Percentiles rank a stretch among this genome's conserved stretches.
phyloP scores from a whole-genome alignment of 331 rosid species.

The Telfairia occidentalis region DNA sequence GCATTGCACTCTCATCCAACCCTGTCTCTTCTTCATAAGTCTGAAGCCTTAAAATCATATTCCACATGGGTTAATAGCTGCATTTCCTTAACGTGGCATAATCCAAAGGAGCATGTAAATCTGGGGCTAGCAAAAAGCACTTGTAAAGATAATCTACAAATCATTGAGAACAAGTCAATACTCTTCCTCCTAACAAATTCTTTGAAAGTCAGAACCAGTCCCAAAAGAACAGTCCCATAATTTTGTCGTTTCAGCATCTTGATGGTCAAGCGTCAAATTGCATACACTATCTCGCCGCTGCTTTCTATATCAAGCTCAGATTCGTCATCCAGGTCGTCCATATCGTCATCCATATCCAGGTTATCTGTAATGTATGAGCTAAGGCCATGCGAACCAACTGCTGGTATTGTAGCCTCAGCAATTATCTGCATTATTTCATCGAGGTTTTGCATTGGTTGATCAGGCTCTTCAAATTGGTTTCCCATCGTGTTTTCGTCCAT shows the following conservation, averaged over 20 bases:
- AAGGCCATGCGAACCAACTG: conserved; percentile 46
- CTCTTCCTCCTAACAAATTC: conserved; percentile 8
- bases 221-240: conserved; percentile 8
- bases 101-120: conserved; percentile 8
- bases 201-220: conserved; percentile 12
- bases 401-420: conserved; percentile 85
- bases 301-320: conserved; percentile 88
- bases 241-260: background rate
- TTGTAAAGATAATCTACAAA: conserved; percentile 14
- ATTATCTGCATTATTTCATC: conserved; percentile 86
- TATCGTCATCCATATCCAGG: conserved; percentile 46
- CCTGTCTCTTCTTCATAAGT: background rate
- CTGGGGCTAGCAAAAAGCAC: conserved; percentile 7
- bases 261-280: conserved; percentile 29
- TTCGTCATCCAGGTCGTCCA: conserved; percentile 67
- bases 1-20: background rate
- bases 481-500: conserved; percentile 51
- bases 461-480: conserved; percentile 69
- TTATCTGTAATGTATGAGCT: conserved; percentile 31
- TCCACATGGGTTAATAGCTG: background rate
- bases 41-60: background rate
- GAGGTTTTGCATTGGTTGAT: conserved; percentile 77
- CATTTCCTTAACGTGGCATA: conserved; percentile 13
- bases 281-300: conserved; percentile 94
- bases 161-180: background rate